Base-by-base conservation (phyloP, 2,329 filamentous ascomycete species). In the Trichoderma citrinoviride region DNA sequence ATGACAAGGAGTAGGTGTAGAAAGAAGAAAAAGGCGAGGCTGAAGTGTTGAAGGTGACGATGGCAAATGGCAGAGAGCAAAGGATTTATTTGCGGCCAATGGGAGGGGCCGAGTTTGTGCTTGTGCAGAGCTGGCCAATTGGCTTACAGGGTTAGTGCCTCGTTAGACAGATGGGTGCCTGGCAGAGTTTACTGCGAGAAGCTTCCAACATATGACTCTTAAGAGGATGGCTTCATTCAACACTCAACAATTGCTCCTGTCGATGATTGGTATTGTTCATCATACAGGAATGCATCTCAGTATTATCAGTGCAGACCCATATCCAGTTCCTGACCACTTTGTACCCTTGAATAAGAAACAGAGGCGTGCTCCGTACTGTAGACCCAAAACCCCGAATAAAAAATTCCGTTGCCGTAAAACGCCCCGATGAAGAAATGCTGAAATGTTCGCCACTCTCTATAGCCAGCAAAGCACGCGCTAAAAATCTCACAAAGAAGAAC, bases 11-110 rank as follows among this genome's bases (percentile, higher is more conserved):
- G 52, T 52, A 53, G 52, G 37, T 54, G 52, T n/a, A n/a, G n/a
- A n/a, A n/a, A n/a, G 71, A 73, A 74, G 67, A 69, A 69, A 68
- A 70, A 56, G 60, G 3, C n/a, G 50, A 54, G 54, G 68, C 57
- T 19, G 50, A 66, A 70, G 71, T 67, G 71, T 68, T 67, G 66
- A 71, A 56, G 40, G 67, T 70, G 67, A 62, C 63, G 66, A 52
- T 66, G 63, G 43, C 56, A 44, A 10, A 27, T 57, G 55, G 55
- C 40, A 25, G 40, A 14, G 14, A 5, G 15, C 23, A 50, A 17
- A 46, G 19, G 44, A 49, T 60, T 60, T 60, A 60, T 60, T 21
- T 27, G 33, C 52, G 52, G 52, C 29, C 33, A 43, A 27, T 43
- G 37, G 69, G 64, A 70, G 65, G 61, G n/a, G 33, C 44, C 63